Conservation (phyloP, 352 stramenopile genomes). For the Pythium folliculosum region DNA sequence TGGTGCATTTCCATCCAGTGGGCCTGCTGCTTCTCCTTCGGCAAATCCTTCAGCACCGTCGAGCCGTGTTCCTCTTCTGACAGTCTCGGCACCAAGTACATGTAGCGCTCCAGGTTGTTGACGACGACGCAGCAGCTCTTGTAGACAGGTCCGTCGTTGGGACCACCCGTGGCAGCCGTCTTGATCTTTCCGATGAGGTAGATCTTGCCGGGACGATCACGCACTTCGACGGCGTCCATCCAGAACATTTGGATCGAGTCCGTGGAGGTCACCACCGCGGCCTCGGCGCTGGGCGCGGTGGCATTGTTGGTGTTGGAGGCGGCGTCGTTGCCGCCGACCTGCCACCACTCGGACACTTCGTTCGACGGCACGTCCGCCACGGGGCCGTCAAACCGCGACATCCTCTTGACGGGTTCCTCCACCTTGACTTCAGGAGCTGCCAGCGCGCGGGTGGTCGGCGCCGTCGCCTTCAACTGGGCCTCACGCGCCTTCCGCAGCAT, state of each 20-base stretch:
- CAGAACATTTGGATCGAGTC: slow-evolving; percentile 95
- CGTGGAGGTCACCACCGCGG: slow-evolving; percentile 36
- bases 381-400: slow-evolving; percentile 10
- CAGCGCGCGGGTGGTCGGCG: slow-evolving; percentile 58
- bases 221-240: slow-evolving; percentile 96
- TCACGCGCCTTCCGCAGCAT: slow-evolving; percentile 71
- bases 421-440: slow-evolving; percentile 38
- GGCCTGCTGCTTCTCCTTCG: slow-evolving; percentile 88
- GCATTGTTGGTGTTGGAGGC: slow-evolving; percentile 13
- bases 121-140: slow-evolving; percentile 96
- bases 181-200: slow-evolving; percentile 98
- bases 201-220: slow-evolving; percentile 92
- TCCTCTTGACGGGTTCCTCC: slow-evolving; percentile 19
- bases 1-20: slow-evolving; percentile 87
- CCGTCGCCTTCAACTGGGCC: slow-evolving; percentile 56
- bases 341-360: slow-evolving; percentile 86
- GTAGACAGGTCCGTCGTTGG: slow-evolving; percentile 58
- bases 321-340: slow-evolving; percentile 39
- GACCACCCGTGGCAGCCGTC: slow-evolving; percentile 32
- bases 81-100: slow-evolving; percentile 90
- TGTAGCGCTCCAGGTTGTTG: slow-evolving; percentile 93
- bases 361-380: slow-evolving; percentile 75
- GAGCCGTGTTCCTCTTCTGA: slow-evolving; percentile 32
- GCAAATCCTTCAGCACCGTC: slow-evolving; percentile 86
- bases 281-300: slow-evolving; percentile 7